Evolutionary conservation across 768 basidiomycete genomes (phyloP).

Genomic region (Sutorius australiensis): DNA sequence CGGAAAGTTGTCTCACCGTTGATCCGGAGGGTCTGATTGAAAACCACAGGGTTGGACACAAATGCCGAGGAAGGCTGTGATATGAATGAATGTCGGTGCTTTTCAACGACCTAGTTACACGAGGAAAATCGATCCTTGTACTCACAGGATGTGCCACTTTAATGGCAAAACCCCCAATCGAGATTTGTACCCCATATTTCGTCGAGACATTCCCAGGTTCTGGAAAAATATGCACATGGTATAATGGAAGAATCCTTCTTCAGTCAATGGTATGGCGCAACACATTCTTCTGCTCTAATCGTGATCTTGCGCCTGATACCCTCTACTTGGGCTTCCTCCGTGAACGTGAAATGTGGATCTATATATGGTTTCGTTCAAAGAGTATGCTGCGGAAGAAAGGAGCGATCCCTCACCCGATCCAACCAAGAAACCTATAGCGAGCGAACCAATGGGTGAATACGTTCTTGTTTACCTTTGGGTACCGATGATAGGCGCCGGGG

Average conservation of each 20-base stretch:
- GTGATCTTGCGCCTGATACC: constrained; percentile 14
- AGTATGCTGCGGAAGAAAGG: constrained; percentile 8
- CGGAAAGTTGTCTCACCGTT: constrained; percentile 6
- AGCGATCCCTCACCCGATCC: constrained; percentile 28
- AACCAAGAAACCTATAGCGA: constrained; percentile 12
- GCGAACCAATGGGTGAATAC: constrained; percentile 4
- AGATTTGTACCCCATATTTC: constrained; percentile 25
- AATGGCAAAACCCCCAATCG: constrained; percentile 4
- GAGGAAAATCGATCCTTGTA: constrained; percentile 9
- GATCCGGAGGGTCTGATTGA: constrained; percentile 4
- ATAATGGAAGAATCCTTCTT: constrained; percentile 15
- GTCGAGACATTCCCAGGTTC: neutral
- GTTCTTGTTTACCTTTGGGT: constrained; percentile 11
- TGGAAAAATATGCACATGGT: constrained; percentile 10
- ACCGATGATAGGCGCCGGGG: neutral
- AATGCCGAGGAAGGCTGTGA: constrained; percentile 10
- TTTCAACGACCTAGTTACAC: constrained; percentile 4
- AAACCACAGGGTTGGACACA: constrained; percentile 4
- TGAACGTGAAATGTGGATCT: constrained; percentile 5
- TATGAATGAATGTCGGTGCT: constrained; percentile 10
- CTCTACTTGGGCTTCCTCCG: constrained; percentile 1
- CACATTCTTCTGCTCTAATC: neutral
- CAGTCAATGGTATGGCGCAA: constrained; percentile 9
- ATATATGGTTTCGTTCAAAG: constrained; percentile 11
- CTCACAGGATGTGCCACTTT: constrained; percentile 3